Base-by-base conservation (phyloP, 257 asterid genomes). In the Solanum piurae region DNA sequence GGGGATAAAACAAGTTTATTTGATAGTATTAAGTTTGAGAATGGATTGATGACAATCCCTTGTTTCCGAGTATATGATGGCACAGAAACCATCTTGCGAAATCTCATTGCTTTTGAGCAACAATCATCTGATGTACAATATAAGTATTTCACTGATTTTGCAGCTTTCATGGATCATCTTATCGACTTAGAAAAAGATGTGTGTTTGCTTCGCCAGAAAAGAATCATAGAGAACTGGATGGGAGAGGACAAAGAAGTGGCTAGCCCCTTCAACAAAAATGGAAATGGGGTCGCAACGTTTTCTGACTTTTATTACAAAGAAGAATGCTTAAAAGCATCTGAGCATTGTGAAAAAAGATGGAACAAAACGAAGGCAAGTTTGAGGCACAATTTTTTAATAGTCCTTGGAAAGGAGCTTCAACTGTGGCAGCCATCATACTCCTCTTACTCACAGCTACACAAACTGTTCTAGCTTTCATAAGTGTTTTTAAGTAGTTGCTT, bases 181-280 rank as follows among this genome's bases (percentile, higher is more conserved):
- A 83, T 89, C 8, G 77, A 86, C 29, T 52, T 88, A 2, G 58
- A 72, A 0, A 52, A 73, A 33, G 88, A 89, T 49, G 73, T 83
- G n/a, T 71, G 12, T 12, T 58, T 89, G 23, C 91, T 89, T 46
- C 71, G 87, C 2, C 62, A 1, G 0, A 31, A 38, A 7, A 83
- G 83, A 25, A 89, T 89, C 13, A 73, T 89, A 21, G 55, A 13
- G 36, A 89, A 89, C 46, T 13, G 27, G 33, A 18, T 89, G 4
- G 89, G 88, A 11, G 83, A 83, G 29, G 79, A 89, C 62, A 79
- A 46, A 40, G 76, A 55, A 64, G 91, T 89, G 37, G 75, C 86
- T 33, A 29, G 6, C 18, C 6, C 83, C 46, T 89, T 83, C 31
- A 89, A 75, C 86, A 86, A 83, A 64, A 87, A 83, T 1, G 73